phyloP scores from a whole-genome alignment of 345 rosid genomes.

The Conringia planisiliqua region DNA sequence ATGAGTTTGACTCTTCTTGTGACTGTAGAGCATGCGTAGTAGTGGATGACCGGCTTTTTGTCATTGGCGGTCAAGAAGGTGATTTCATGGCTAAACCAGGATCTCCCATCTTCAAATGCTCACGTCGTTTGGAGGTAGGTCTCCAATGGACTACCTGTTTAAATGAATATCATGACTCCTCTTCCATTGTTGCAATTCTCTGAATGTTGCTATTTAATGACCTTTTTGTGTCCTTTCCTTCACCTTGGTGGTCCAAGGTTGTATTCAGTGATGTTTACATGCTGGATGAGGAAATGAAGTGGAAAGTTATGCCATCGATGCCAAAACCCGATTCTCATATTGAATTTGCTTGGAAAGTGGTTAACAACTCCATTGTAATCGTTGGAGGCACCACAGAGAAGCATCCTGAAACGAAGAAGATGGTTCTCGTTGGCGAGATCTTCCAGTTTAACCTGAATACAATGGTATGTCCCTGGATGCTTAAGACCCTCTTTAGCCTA shows the following conservation, averaged over 20 bases:
- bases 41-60: slow-evolving; percentile 63
- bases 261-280: slow-evolving; percentile 77
- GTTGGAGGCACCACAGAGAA: slow-evolving; percentile 95
- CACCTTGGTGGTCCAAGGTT: slow-evolving; percentile 48
- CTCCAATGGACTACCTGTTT: background rate
- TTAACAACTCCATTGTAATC: slow-evolving; percentile 73
- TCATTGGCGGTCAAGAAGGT: slow-evolving; percentile 97
- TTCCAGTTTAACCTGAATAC: slow-evolving; percentile 72
- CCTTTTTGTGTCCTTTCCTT: background rate
- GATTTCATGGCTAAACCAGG: slow-evolving; percentile 99
- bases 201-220: too few relatives aligned
- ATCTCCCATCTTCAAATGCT: slow-evolving; percentile 96
- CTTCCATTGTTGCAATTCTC: background rate
- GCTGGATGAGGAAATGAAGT: slow-evolving; percentile 87
- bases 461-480: slow-evolving; percentile 41
- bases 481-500: background rate
- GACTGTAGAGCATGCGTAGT: slow-evolving; percentile 60
- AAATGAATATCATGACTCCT: background rate
- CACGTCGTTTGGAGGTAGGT: slow-evolving; percentile 90
- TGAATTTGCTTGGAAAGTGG: slow-evolving; percentile 89
- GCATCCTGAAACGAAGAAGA: slow-evolving; percentile 84
- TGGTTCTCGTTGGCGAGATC: slow-evolving; percentile 85
- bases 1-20: slow-evolving; percentile 33
- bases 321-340: slow-evolving; percentile 93
- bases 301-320: slow-evolving; percentile 77